A percentile compares a stretch with the other conserved stretches of the same genome.
phyloP scores from a whole-genome alignment of 495 filamentous ascomycete genomes.

The Talaromyces adpressus region DNA sequence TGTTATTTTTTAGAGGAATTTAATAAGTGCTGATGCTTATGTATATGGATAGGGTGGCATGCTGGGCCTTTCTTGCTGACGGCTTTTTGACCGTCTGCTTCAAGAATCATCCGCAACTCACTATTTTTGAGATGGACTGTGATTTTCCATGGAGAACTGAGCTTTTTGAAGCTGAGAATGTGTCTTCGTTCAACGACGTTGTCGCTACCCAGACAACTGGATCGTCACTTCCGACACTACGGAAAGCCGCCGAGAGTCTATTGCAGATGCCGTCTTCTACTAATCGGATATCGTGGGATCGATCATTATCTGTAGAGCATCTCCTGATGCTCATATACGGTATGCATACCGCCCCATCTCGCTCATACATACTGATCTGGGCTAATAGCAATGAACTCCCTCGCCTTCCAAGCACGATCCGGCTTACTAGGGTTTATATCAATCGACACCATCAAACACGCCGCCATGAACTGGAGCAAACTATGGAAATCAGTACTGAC shows the following conservation, averaged over 20 bases:
- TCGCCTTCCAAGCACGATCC: constrained; percentile 24
- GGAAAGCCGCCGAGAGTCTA: constrained; percentile 19
- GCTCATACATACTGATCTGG: background rate
- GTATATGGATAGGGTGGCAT: constrained; percentile 19
- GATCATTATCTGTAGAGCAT: constrained; percentile 25
- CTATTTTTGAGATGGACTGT: constrained; percentile 32
- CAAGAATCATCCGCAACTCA: constrained; percentile 28
- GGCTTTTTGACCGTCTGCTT: constrained; percentile 35
- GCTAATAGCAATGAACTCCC: constrained; percentile 20
- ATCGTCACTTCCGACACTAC: constrained; percentile 18
- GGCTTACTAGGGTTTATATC: constrained; percentile 23
- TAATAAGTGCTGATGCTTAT: background rate
- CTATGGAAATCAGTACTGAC: constrained; percentile 24
- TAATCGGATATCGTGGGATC: constrained; percentile 17
- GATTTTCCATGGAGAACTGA: constrained; percentile 29
- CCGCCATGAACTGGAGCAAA: constrained; percentile 28
- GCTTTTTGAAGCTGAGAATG: constrained; percentile 30
- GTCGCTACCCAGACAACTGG: constrained; percentile 9
- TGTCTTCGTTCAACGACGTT: constrained; percentile 21
- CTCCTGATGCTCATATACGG: constrained; percentile 31
- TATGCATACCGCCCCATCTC: constrained; percentile 7
- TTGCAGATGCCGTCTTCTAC: constrained; percentile 15
- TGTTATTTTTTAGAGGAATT: background rate
- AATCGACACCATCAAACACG: constrained; percentile 20
- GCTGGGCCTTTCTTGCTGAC: constrained; percentile 31